Evolutionary conservation across 2,329 filamentous ascomycete species (phyloP), one percentile per base, ranked within the genome.

Genomic region (Cadophora sp.): DNA sequence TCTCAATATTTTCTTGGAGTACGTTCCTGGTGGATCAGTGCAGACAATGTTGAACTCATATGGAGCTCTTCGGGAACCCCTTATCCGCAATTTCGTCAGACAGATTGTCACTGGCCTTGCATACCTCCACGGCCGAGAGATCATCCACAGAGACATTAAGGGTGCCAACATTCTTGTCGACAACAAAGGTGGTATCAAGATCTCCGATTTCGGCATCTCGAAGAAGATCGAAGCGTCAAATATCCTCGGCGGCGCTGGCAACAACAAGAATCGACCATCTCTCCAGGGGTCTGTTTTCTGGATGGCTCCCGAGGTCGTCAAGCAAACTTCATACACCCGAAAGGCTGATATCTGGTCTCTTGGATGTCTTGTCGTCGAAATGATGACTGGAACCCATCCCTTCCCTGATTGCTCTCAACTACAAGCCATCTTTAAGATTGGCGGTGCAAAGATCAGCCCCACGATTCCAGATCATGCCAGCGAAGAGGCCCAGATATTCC

Each of bases 1-100:
- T 79, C 89, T 99, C 76, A 99, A 99, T 83, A 99, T 99, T 91
- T 99, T 99, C 89, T 89, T 99, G 77, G 96, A 99, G 81, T 99
- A 99, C 79, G 96, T 99, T 37, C 93, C 96, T 19, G 96, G 96
- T 80, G 96, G 96, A 56, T 98, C 95, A 14, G 97, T 99, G 29
- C 96, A 97, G 73, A 97, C 93, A 11, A 98, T 99, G 94, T 90
- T 99, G 73, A 96, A 97, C 83, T 97, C 97, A 74, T 99, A 99
- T 79, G 97, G 97, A 69, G 95, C 95, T 8, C 88, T 99, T 64
- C 92, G 93, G 22, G 96, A 99, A 79, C 94, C 94, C 1, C 86
- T 99, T 67, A 94, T 98, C 68, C 91, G 94, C 77, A 97, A 96
- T 81, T 99, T 99, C 78, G 95, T 98, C 62, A 91, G 95, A 40